Conservation (phyloP, 169 alveolate genomes). For the Plasmodium knowlesi region DNA sequence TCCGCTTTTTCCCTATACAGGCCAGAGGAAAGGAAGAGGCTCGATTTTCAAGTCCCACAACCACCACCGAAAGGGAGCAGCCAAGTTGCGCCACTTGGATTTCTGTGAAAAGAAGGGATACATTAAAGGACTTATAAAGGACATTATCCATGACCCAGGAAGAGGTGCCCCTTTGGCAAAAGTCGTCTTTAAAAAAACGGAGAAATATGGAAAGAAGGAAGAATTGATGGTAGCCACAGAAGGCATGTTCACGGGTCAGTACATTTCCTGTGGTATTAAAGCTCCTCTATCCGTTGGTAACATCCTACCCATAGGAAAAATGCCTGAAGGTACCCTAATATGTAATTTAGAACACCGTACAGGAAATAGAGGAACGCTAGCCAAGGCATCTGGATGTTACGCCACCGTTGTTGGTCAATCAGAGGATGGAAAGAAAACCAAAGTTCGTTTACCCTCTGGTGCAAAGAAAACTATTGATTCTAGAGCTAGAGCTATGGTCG, state of each 20-base stretch:
- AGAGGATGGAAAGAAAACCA: constrained; percentile 97
- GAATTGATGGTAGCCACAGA: constrained; percentile 98
- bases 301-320: constrained; percentile 95
- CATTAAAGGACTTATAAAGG: constrained; percentile 97
- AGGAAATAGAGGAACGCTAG: constrained; percentile 99
- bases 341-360: constrained; percentile 96
- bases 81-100: constrained; percentile 95
- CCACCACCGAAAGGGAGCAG: constrained; percentile 96
- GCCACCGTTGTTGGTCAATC: constrained; percentile 97
- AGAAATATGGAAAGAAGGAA: constrained; percentile 94
- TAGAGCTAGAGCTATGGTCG: constrained; percentile 97
- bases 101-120: constrained; percentile 94
- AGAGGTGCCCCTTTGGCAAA: constrained; percentile 99
- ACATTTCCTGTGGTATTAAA: constrained; percentile 97
- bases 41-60: constrained; percentile 95
- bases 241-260: constrained; percentile 99
- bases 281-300: constrained; percentile 98
- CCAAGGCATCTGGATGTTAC: constrained; percentile 98
- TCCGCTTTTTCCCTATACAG: constrained; percentile 75
- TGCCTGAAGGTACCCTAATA: constrained; percentile 99
- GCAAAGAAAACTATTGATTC: constrained; percentile 95
- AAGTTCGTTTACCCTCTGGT: constrained; percentile 98
- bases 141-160: constrained; percentile 99
- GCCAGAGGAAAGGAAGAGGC: constrained; percentile 98
- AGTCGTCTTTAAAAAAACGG: constrained; percentile 97